Base-by-base conservation (phyloP, 2,329 filamentous ascomycete genomes). In the Truncatella angustata region DNA sequence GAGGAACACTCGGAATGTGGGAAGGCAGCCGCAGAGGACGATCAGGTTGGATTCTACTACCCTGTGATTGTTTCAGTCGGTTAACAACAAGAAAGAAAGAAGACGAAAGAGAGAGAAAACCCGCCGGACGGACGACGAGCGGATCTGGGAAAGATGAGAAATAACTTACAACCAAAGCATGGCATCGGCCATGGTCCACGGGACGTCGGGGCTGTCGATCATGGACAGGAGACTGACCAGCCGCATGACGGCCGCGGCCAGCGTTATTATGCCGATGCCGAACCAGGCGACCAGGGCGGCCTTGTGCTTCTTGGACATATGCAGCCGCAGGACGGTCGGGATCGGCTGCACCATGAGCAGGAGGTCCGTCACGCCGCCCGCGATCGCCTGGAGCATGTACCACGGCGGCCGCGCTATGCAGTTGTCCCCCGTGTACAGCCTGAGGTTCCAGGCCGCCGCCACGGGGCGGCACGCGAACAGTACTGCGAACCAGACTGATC, bases 271-370 rank as follows among this genome's bases (percentile, higher is more conserved):
- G 7, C 73, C 75, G 7, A 79, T 64, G 4, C 69, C 72, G 47
- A 80, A 77, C 23, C 79, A 72, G 0, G 67, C 55, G 1, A 70
- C 60, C 3, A 78, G 60, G 1, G 68, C 75, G 14, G 77, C 52
- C 58, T 78, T 53, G 28, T 50, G 23, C 37, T 40, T 37, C 24
- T 6, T 11, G 11, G 51, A 42, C 28, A 53, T 28, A 11, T 50
- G 51, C 12, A 53, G 28, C 4, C 47, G 14, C 3, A 32, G n/a
- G 3, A 53, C 32, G n/a, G 37, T 43, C 14, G 46, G 46, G 4
- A 53, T 50, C 4, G 51, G 51, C 12, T 40, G 18, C 9, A 44
- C 23, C 20, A 53, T 34, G 14, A 53, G 30, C 21, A 50, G 11
- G 23, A 46, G 14, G 18, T 53, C 51, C n/a, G 39, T 50, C 7